These are phyloP conservation scores for Coemansia sp. DNA, from an alignment of 192 early-diverging fungal species.

Conservation along the genomic window DNA sequence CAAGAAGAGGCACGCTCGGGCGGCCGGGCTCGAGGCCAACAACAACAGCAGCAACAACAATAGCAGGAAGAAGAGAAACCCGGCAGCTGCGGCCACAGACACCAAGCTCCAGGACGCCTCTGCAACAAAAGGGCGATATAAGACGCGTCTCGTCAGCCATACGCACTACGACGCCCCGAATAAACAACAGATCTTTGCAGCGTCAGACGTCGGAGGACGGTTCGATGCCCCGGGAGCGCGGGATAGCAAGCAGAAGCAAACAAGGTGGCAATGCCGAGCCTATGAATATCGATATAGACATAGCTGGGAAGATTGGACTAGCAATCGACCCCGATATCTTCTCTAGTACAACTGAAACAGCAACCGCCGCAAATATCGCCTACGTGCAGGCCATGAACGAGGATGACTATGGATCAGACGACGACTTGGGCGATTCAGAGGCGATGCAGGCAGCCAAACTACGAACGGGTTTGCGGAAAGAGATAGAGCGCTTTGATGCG, in stretches of 20 bases:
- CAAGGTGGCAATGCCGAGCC: background rate
- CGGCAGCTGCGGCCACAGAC: constrained; percentile 1
- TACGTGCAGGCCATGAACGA: constrained; percentile 17
- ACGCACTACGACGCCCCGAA: background rate
- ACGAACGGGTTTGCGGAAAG: constrained; percentile 4
- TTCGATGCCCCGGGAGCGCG: background rate
- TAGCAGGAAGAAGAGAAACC: background rate
- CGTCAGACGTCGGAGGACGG: background rate
- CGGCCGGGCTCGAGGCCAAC: background rate
- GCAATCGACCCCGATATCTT: constrained; percentile 9
- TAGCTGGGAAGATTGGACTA: constrained; percentile 32
- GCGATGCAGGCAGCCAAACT: constrained; percentile 27
- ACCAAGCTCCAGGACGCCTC: background rate
- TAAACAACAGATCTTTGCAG: background rate
- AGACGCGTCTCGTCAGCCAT: background rate
- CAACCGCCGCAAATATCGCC: constrained; percentile 16
- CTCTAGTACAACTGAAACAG: background rate
- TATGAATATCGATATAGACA: constrained; percentile 21
- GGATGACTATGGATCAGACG: constrained; percentile 41
- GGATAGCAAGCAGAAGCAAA: background rate
- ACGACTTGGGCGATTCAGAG: constrained; percentile 35
- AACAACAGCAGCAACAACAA: background rate
- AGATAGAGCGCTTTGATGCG: constrained; percentile 9
- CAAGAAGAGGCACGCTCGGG: background rate
- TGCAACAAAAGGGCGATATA: background rate